Percentiles rank a stretch among this genome's conserved stretches.
phyloP scores from a whole-genome alignment of 1,284 basidiomycete species.

The Trametes pubescens region DNA sequence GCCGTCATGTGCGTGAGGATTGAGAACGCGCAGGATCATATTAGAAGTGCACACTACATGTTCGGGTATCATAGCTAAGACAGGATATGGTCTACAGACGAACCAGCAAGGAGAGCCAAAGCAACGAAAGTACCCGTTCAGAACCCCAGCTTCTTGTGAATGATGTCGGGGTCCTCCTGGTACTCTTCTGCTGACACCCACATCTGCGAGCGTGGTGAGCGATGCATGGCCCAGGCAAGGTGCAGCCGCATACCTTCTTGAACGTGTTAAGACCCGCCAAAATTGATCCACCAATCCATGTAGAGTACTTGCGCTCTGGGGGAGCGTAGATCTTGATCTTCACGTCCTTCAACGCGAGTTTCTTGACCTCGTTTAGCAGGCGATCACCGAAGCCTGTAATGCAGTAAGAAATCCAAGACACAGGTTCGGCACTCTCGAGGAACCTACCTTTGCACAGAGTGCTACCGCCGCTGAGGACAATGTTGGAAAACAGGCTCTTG shows the following conservation, averaged over 20 bases:
- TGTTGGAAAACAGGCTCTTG: constrained; percentile 95
- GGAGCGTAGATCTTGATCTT: constrained; percentile 99
- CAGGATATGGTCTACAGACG: constrained; percentile 40
- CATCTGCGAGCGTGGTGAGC: constrained; percentile 65
- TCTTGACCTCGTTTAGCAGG: constrained; percentile 95
- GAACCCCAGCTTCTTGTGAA: constrained; percentile 91
- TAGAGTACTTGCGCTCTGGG: constrained; percentile 99
- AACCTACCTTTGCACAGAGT: constrained; percentile 88
- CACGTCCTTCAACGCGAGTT: constrained; percentile 94
- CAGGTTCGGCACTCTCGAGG: not conserved
- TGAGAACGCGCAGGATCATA: constrained; percentile 30
- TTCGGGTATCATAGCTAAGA: constrained; percentile 44
- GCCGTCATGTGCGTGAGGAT: not conserved
- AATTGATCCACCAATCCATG: constrained; percentile 99
- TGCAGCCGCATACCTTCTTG: constrained; percentile 77
- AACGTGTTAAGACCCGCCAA: constrained; percentile 96
- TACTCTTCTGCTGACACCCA: constrained; percentile 99
- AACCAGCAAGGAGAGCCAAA: constrained; percentile 32
- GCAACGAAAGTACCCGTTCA: constrained; percentile 42
- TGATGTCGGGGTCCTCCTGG: constrained; percentile 98
- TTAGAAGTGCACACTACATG: constrained; percentile 38
- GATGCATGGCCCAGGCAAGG: not conserved
- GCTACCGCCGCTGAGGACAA: constrained; percentile 96
- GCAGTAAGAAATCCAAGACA: not conserved
- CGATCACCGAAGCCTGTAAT: constrained; percentile 92